phyloP scores from a whole-genome alignment of 2,329 filamentous ascomycete species.

The Cordyceps cicadae region DNA sequence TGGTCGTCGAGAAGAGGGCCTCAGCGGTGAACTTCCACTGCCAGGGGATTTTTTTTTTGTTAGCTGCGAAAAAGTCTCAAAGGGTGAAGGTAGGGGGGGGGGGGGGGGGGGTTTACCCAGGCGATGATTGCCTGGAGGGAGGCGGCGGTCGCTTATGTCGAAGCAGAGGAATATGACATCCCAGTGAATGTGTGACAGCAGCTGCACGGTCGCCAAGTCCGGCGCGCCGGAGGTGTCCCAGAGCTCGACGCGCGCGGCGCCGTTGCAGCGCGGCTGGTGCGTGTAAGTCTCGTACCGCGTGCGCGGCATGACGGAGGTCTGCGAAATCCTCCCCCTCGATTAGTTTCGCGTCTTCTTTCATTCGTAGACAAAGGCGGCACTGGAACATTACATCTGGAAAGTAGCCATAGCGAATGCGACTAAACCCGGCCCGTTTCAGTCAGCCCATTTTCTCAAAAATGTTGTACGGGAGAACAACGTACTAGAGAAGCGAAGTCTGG shows the following conservation, averaged over 20 bases:
- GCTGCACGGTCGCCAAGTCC: conserved; percentile 27
- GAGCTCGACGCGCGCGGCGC: conserved; percentile 25
- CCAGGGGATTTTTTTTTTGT: not conserved
- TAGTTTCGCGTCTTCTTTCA: conserved; percentile 6
- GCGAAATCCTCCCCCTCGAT: not conserved
- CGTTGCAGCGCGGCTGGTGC: conserved; percentile 18
- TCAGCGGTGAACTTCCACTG: conserved; percentile 25
- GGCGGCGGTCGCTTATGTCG: conserved; percentile 26
- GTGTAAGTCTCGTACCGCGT: conserved; percentile 29
- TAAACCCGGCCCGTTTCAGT: conserved; percentile 16
- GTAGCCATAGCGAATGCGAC: conserved; percentile 29
- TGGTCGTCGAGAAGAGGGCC: conserved; percentile 20
- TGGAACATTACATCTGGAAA: conserved; percentile 28
- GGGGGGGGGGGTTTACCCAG: conserved; percentile 21
- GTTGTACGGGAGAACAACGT: no score
- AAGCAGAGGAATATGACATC: conserved; percentile 32
- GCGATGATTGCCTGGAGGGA: conserved; percentile 26
- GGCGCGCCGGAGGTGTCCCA: conserved; percentile 34
- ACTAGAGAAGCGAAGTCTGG: conserved; percentile 33
- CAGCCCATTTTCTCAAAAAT: no score
- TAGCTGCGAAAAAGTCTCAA: not conserved
- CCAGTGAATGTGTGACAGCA: conserved; percentile 28
- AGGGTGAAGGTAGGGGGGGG: conserved; percentile 9
- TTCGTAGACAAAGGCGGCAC: not conserved
- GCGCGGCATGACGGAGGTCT: conserved; percentile 26